A percentile compares a stretch with the other conserved stretches of the same genome.
phyloP scores from a whole-genome alignment of 208 protist species.

The Crithidia acanthocephali region DNA sequence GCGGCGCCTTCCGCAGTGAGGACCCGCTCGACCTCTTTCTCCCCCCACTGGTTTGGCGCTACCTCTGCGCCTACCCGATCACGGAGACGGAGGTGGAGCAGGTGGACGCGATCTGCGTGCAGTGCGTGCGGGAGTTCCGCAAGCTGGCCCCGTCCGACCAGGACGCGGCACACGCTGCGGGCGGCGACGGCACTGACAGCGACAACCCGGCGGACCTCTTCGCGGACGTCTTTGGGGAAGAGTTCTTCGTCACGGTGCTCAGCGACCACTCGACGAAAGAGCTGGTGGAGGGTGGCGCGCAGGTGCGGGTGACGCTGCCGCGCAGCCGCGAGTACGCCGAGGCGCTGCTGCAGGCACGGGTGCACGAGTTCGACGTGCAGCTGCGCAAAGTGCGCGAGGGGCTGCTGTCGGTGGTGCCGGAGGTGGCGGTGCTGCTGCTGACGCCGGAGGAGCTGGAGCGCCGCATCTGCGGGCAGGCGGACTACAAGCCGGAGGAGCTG shows the following conservation, averaged over 20 bases:
- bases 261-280: slow-evolving; percentile 81
- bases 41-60: slow-evolving; percentile 93
- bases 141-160: slow-evolving; percentile 30
- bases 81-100: slow-evolving; percentile 72
- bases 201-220: slow-evolving; percentile 60
- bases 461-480: slow-evolving; percentile 89
- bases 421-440: slow-evolving; percentile 80
- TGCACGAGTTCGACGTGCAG: slow-evolving; percentile 85
- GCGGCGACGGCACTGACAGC: background rate
- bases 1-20: slow-evolving; percentile 90
- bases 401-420: slow-evolving; percentile 87
- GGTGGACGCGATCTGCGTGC: slow-evolving; percentile 84
- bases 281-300: slow-evolving; percentile 67
- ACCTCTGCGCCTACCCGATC: slow-evolving; percentile 70
- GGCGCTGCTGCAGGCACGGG: slow-evolving; percentile 62
- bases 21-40: slow-evolving; percentile 92
- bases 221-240: slow-evolving; percentile 83
- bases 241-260: slow-evolving; percentile 85
- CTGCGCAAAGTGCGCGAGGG: slow-evolving; percentile 86
- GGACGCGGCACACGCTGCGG: background rate
- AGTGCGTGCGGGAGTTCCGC: slow-evolving; percentile 87
- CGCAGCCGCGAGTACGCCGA: slow-evolving; percentile 81
- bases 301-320: slow-evolving; percentile 72
- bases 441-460: slow-evolving; percentile 90
- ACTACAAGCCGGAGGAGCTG: slow-evolving; percentile 90